Evolutionary conservation across 2,329 filamentous ascomycete species (phyloP).

Genomic region (Rhynchosporium graminicola): DNA sequence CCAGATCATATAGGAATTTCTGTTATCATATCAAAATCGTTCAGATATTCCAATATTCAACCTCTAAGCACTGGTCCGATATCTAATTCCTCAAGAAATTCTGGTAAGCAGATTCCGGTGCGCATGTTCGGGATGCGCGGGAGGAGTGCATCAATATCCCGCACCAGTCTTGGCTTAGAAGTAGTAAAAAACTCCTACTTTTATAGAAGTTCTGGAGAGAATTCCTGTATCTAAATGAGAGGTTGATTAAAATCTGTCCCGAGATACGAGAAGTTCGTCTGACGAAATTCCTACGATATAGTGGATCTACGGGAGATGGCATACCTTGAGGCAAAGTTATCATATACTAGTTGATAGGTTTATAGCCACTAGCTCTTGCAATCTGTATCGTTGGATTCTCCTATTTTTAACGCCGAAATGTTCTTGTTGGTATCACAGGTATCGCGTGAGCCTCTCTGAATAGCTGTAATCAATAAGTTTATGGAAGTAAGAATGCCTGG

Average conservation of each 20-base stretch:
- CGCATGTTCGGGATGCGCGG: conserved; percentile 16
- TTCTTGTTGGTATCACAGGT: too few relatives aligned
- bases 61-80: conserved; percentile 2
- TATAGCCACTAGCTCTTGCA: too few relatives aligned
- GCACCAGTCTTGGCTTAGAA: conserved; percentile 9
- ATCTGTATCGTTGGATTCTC: too few relatives aligned
- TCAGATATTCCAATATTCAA: background rate
- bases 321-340: conserved; percentile 8
- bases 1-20: background rate
- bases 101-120: background rate
- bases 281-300: background rate
- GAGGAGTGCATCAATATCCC: conserved; percentile 17
- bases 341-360: background rate
- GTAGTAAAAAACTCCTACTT: background rate
- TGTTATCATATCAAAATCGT: background rate
- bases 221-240: background rate
- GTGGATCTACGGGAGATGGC: background rate
- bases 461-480: too few relatives aligned
- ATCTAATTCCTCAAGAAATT: background rate
- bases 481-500: too few relatives aligned
- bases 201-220: conserved; percentile 14
- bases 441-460: too few relatives aligned
- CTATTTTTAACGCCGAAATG: too few relatives aligned
- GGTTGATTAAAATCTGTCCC: conserved; percentile 5
- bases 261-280: conserved; percentile 13